These are phyloP conservation scores for Flaveria trinervia DNA, from an alignment of 129 eudicot species.

Conservation along the genomic window DNA sequence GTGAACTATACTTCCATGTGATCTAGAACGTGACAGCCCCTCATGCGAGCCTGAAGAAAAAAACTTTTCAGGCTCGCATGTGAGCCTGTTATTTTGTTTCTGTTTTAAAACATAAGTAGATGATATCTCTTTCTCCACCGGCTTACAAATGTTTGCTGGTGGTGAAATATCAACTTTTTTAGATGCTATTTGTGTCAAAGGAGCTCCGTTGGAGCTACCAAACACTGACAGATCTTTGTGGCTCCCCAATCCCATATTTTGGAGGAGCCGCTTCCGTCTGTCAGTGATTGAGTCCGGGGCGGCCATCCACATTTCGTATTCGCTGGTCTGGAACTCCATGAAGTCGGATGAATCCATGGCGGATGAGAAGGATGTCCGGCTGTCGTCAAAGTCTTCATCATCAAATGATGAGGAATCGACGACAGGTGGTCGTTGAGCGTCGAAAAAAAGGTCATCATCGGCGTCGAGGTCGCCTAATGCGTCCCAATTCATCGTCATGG, in stretches of 20 bases:
- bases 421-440: slow-evolving; percentile 50
- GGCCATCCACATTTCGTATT: slow-evolving; percentile 82
- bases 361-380: slow-evolving; percentile 53
- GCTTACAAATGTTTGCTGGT: not conserved
- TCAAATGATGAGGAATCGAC: slow-evolving; percentile 52
- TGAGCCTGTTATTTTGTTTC: not conserved
- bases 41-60: slow-evolving; percentile 3
- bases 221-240: slow-evolving; percentile 45
- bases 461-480: slow-evolving; percentile 60
- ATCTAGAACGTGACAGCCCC: slow-evolving; percentile 22
- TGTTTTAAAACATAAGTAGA: slow-evolving; percentile 10
- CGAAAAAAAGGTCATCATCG: slow-evolving; percentile 60
- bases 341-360: slow-evolving; percentile 29
- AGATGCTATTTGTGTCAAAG: slow-evolving; percentile 22
- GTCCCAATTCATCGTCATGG: slow-evolving; percentile 91
- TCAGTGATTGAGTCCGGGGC: slow-evolving; percentile 73
- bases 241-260: slow-evolving; percentile 83
- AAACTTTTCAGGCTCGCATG: not conserved
- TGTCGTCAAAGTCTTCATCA: slow-evolving; percentile 69
- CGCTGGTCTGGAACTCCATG: slow-evolving; percentile 17
- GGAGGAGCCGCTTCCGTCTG: slow-evolving; percentile 65
- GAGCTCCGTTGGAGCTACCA: slow-evolving; percentile 29
- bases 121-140: slow-evolving; percentile 19
- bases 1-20: slow-evolving; percentile 20
- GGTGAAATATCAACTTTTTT: not conserved